Conservation (phyloP, 2,329 filamentous ascomycete species). For the Calonectria hawksworthii region DNA sequence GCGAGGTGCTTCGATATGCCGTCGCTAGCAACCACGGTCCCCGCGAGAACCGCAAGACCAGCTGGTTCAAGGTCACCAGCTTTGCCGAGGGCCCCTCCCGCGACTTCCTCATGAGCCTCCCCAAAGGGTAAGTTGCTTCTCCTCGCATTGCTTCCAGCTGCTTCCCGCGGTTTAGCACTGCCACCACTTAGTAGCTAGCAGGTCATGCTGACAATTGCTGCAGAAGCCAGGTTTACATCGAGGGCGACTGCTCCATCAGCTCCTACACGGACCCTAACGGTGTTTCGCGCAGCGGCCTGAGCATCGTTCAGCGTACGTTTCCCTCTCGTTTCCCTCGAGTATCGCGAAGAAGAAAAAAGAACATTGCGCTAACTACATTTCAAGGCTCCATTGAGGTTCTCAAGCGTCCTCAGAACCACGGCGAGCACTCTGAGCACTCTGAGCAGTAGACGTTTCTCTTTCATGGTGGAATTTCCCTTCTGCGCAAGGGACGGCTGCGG, state of each 20-base stretch:
- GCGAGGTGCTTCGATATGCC: constrained; percentile 82
- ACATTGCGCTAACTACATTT: constrained; percentile 30
- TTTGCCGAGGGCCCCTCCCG: constrained; percentile 80
- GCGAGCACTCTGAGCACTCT: constrained; percentile 40
- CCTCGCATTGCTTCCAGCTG: background rate
- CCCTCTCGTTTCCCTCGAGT: background rate
- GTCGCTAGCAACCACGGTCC: constrained; percentile 78
- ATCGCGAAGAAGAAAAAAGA: background rate
- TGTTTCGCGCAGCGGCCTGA: constrained; percentile 74
- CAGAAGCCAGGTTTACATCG: constrained; percentile 85
- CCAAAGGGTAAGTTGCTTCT: constrained; percentile 81
- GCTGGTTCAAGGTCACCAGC: constrained; percentile 86
- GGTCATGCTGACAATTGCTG: constrained; percentile 29
- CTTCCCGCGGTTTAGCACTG: too few species aligned
- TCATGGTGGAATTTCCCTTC: background rate
- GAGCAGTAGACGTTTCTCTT: constrained; percentile 23
- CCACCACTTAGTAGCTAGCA: too few species aligned
- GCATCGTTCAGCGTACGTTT: constrained; percentile 83
- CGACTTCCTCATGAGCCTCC: constrained; percentile 79
- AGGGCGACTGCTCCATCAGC: constrained; percentile 82
- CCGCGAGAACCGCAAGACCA: constrained; percentile 80
- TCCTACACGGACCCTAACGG: constrained; percentile 79
- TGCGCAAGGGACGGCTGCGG: constrained; percentile 5
- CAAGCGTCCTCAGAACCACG: constrained; percentile 53
- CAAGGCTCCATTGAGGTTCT: constrained; percentile 62